These are phyloP conservation scores for Piper longum DNA, from an alignment of 164 flowering plant genomes.

Conservation along the genomic window DNA sequence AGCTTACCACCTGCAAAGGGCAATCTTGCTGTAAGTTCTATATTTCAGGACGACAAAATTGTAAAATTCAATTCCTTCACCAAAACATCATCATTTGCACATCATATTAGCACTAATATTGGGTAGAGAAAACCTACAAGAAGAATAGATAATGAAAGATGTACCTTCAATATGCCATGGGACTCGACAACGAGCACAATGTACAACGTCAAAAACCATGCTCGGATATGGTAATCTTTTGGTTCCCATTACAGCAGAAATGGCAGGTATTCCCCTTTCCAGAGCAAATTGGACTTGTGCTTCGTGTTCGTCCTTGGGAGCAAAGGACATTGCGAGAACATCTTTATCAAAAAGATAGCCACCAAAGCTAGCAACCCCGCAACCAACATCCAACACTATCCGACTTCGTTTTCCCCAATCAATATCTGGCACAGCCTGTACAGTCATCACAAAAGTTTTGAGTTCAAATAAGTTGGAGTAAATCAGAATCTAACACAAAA, in stretches of 20 bases:
- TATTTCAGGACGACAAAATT: neutral
- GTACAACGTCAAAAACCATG: conserved; percentile 77
- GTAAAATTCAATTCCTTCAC: too few species aligned
- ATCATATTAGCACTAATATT: too few species aligned
- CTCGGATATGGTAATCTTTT: conserved; percentile 81
- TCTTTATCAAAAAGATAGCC: conserved; percentile 91
- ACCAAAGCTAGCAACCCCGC: conserved; percentile 99
- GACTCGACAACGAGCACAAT: conserved; percentile 97
- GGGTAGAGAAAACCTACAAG: neutral
- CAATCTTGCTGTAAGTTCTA: neutral
- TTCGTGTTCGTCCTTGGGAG: conserved; percentile 99
- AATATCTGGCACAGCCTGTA: conserved; percentile 59
- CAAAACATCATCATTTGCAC: too few species aligned
- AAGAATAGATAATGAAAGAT: too few species aligned
- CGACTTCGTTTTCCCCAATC: conserved; percentile 90
- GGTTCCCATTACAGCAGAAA: conserved; percentile 98
- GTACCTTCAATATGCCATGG: conserved; percentile 92
- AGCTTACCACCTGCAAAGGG: conserved; percentile 59
- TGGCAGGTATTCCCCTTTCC: conserved; percentile 94
- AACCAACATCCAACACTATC: conserved; percentile 89
- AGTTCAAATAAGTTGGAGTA: neutral
- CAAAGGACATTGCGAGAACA: conserved; percentile 87
- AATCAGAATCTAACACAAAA: neutral
- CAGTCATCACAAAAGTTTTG: too few species aligned
- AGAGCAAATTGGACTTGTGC: conserved; percentile 99